phyloP scores from a whole-genome alignment of 495 filamentous ascomycete genomes.

The Penicillium maclennaniae region DNA sequence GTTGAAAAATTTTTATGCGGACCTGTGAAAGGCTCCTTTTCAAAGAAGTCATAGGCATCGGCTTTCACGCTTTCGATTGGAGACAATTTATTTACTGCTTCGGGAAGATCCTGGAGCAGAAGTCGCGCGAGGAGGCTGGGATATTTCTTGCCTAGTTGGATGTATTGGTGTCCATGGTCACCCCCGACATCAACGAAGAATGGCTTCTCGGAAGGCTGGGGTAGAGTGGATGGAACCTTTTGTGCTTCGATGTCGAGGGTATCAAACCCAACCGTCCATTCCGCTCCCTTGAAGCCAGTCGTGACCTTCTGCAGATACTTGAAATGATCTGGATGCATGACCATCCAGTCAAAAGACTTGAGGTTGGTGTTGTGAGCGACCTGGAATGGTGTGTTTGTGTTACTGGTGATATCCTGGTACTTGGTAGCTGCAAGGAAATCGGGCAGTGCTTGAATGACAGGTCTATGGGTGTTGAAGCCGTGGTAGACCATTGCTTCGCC shows the following conservation, averaged over 20 bases:
- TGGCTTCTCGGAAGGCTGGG: slow-evolving; percentile 10
- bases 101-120: slow-evolving; percentile 51
- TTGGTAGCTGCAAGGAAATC: slow-evolving; percentile 36
- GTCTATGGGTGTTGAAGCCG: slow-evolving; percentile 30
- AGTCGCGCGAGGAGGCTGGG: slow-evolving; percentile 41
- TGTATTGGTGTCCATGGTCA: slow-evolving; percentile 50
- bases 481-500: slow-evolving; percentile 31
- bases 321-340: slow-evolving; percentile 35
- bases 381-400: slow-evolving; percentile 35
- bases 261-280: slow-evolving; percentile 35
- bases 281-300: slow-evolving; percentile 22
- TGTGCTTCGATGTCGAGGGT: slow-evolving; percentile 16
- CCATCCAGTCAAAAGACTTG: slow-evolving; percentile 37
- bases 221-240: slow-evolving; percentile 3
- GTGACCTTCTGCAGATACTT: slow-evolving; percentile 36
- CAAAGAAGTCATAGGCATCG: slow-evolving; percentile 49
- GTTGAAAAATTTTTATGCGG: not conserved
- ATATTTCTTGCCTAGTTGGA: slow-evolving; percentile 39
- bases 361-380: slow-evolving; percentile 40
- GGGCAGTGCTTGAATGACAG: slow-evolving; percentile 28
- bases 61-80: slow-evolving; percentile 43
- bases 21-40: slow-evolving; percentile 45
- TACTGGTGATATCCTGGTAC: slow-evolving; percentile 37
- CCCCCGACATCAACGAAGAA: slow-evolving; percentile 55
- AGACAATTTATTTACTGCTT: slow-evolving; percentile 33